Base-by-base conservation (phyloP, 768 basidiomycete species). In the Suillus cothurnatus region DNA sequence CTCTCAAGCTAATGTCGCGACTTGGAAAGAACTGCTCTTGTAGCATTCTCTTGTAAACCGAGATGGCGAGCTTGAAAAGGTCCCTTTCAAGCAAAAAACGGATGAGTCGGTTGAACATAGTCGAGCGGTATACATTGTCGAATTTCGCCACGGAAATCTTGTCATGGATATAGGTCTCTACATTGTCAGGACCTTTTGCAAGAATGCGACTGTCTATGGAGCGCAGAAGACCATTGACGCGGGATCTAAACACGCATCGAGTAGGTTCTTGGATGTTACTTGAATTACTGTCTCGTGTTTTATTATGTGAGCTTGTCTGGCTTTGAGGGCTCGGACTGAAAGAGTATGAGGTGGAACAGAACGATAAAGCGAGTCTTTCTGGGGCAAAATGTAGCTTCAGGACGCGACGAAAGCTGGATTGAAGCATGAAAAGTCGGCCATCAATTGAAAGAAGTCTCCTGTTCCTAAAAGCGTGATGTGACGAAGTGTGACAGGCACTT, bases 1-100 rank as follows among this genome's bases (percentile, higher is more conserved):
- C 11, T 53, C 78, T 79, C 9, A 82, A 79, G 59, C 81, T 74
- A 17, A 84, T 76, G 17, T 77, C 62, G 8, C 75, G 64, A 17
- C 79, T 70, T 1, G 81, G 76, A 2, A 80, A 59, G 49, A 84
- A 75, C 11, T 80, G 79, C 21, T 80, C 77, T 1, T 74, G 69
- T 23, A 71, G 66, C 81, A 88, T 83, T 21, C 79, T 76, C 9
- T 76, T 68, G 68, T 84, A 80, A 14, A 86, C 71, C 3, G 71
- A 65, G 21, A 78, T 69, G 0, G 86, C 85, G 39, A 78, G 73
- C 15, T 70, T 68, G 61, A 81, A 79, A 9, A 73, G 63, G 1
- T 76, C 76, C 45, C 78, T 68, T 21, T 79, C 72, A 28, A 87
- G 70, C 56, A 86, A 80, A 23, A 79, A 74, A 9, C 73, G 67